Evolutionary conservation across 371 early-diverging fungal species (phyloP).

Genomic region (Sporodiniella umbellata): DNA sequence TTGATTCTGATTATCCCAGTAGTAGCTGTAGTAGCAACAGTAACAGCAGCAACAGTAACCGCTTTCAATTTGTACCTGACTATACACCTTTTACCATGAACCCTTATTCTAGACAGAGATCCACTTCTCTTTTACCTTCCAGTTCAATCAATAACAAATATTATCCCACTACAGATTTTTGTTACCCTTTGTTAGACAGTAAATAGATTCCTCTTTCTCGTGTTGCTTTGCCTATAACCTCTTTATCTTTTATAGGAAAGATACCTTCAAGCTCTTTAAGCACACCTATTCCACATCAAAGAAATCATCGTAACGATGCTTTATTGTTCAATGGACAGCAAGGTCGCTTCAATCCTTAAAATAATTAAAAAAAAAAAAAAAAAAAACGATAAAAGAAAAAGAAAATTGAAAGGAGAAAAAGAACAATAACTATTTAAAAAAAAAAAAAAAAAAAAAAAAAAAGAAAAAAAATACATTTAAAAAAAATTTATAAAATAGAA

Average conservation of each 20-base stretch:
- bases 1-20: conserved; percentile 2
- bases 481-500: no score
- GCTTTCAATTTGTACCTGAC: background rate
- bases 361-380: no score
- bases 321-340: background rate
- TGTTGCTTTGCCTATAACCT: no score
- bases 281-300: conserved; percentile 16
- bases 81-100: conserved; percentile 5
- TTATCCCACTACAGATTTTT: background rate
- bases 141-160: background rate
- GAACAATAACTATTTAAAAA: no score
- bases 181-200: background rate
- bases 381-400: no score
- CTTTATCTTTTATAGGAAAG: conserved; percentile 15
- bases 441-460: no score
- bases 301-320: background rate
- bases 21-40: conserved; percentile 4
- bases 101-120: conserved; percentile 22
- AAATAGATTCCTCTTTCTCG: no score
- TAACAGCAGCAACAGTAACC: background rate
- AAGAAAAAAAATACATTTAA: no score
- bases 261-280: conserved; percentile 21
- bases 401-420: no score
- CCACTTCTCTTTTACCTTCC: conserved; percentile 17
- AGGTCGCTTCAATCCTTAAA: conserved; percentile 1